phyloP scores from a whole-genome alignment of 371 early-diverging fungal genomes.

The Saksenaea vasiformis region DNA sequence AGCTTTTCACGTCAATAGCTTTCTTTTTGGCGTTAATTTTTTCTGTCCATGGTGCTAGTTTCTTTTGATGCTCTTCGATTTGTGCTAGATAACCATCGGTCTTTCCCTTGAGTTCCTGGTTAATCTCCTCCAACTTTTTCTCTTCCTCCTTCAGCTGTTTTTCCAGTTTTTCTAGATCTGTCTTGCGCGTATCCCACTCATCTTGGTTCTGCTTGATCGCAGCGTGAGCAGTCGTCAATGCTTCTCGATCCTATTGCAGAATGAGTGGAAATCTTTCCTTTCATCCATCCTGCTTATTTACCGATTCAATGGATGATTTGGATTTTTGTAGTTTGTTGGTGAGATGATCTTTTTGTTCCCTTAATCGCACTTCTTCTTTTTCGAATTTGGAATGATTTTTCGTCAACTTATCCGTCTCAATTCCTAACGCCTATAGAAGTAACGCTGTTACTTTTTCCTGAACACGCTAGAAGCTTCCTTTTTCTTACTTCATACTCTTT shows the following conservation, averaged over 20 bases:
- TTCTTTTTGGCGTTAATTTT: constrained; percentile 75
- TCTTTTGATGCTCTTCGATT: constrained; percentile 76
- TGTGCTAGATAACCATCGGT: constrained; percentile 72
- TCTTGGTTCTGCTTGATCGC: constrained; percentile 57
- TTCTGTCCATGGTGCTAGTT: constrained; percentile 84
- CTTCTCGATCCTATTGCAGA: constrained; percentile 48
- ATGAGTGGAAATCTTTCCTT: background rate
- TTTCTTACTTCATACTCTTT: constrained; percentile 67
- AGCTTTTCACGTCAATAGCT: constrained; percentile 73
- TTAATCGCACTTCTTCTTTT: constrained; percentile 75
- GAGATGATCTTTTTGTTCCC: constrained; percentile 81
- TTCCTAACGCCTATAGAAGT: constrained; percentile 49
- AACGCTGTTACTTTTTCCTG: background rate
- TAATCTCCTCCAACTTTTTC: constrained; percentile 73
- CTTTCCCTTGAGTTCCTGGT: constrained; percentile 80
- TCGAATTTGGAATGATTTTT: constrained; percentile 75
- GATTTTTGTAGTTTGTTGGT: constrained; percentile 73
- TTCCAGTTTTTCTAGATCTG: constrained; percentile 66
- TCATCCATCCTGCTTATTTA: constrained; percentile 15
- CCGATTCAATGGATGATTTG: constrained; percentile 60
- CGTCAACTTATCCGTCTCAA: constrained; percentile 52
- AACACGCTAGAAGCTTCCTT: background rate
- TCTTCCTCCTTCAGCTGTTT: constrained; percentile 68
- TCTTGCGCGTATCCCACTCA: constrained; percentile 52
- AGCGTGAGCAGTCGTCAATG: constrained; percentile 47